Evolutionary conservation across 768 basidiomycete species (phyloP), one percentile per base, ranked within the genome.

Genomic region (Lentinula lateritia): DNA sequence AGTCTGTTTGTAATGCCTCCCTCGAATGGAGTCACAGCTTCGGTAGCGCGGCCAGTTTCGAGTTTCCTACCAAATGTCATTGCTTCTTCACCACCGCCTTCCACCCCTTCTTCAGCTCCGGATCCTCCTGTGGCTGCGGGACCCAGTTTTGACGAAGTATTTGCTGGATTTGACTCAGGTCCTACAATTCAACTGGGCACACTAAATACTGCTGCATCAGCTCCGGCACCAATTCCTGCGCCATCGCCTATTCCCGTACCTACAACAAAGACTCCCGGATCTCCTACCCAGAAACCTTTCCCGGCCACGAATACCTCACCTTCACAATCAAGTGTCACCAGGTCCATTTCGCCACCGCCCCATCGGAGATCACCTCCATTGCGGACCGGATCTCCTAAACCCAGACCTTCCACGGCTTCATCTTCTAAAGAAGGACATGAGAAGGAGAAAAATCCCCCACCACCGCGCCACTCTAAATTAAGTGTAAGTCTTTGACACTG

Each of bases 381-480:
- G 10, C 84, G 85, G 10, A 68, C 76, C 23, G 63, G 72, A 20
- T 79, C 69, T n/a, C 77, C 88, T 23, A 56, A 56, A 56, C 85
- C 90, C 18, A 83, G 88, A 28, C 73, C 80, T 6, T 85, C 85
- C 7, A 87, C 55, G 7, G 28, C 85, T 0, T 83, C 81, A 13
- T 84, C 85, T 0, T 81, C 83, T 6, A 86, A 85, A 63, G 85
- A 86, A 55, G 73, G 71, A 2, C 78, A 82, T 8, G 85, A 86
- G 62, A 87, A 85, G 66, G 70, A 72, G 57, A 86, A 72, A 57
- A 86, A 85, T 68, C 83, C 87, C 13, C 66, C 76, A 53, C 81
- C 82, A n/a, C 66, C 76, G 53, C 81, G 86, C 63, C 83, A 84
- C 66, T 90, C 90, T 34, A 90, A 90, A 70, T 75, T 92, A 58